Conservation (phyloP, 208 protist species). For the Trypanosoma scelopori region DNA sequence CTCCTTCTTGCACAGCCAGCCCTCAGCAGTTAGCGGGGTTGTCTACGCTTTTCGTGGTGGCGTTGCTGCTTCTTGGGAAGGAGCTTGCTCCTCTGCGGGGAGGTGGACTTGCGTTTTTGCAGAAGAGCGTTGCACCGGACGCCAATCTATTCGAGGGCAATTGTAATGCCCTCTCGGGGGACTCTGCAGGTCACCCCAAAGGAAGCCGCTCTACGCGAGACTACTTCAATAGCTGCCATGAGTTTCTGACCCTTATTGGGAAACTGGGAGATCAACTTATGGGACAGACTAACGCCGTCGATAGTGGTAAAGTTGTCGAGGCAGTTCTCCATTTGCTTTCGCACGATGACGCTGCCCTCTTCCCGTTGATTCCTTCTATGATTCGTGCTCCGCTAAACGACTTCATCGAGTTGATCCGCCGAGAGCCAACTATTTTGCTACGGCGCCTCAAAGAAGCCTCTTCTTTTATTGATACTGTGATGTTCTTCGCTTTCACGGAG, state of each 20-base stretch:
- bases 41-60: constrained; percentile 29
- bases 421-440: constrained; percentile 30
- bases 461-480: constrained; percentile 48
- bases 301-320: constrained; percentile 38
- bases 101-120: constrained; percentile 47
- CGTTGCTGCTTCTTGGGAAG: constrained; percentile 43
- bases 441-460: constrained; percentile 33
- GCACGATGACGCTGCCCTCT: constrained; percentile 47
- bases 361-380: constrained; percentile 49
- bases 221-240: constrained; percentile 40
- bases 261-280: constrained; percentile 19
- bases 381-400: constrained; percentile 38
- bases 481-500: constrained; percentile 56
- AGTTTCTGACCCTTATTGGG: constrained; percentile 25
- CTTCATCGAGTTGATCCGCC: constrained; percentile 41
- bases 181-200: constrained; percentile 3
- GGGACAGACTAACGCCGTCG: constrained; percentile 16
- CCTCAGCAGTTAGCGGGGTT: constrained; percentile 16
- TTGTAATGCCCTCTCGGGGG: neutral
- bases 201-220: constrained; percentile 57
- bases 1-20: neutral
- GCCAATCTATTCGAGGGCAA: constrained; percentile 47
- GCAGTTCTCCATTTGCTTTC: constrained; percentile 38
- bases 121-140: constrained; percentile 44
- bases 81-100: constrained; percentile 46